phyloP scores from a whole-genome alignment of 2,329 filamentous ascomycete genomes.

The Fusarium zealandicum region DNA sequence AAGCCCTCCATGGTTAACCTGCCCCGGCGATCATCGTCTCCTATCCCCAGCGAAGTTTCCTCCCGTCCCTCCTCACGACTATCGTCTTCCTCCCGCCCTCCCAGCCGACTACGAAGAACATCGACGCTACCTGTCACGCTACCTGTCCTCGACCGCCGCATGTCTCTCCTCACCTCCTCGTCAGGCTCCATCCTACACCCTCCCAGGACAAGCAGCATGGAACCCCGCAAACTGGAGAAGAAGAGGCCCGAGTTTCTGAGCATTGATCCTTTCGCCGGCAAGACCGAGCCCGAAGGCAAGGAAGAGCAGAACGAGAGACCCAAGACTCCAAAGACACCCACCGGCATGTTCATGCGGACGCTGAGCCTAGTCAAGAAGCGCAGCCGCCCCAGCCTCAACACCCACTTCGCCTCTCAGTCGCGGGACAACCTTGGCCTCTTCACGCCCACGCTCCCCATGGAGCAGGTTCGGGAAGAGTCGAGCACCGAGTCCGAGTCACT shows the following conservation, averaged over 20 bases:
- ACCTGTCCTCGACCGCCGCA: constrained; percentile 44
- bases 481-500: constrained; percentile 33
- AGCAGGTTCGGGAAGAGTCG: constrained; percentile 46
- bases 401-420: constrained; percentile 45
- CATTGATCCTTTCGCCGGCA: constrained; percentile 61
- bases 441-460: constrained; percentile 42
- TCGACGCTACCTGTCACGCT: constrained; percentile 47
- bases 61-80: constrained; percentile 36
- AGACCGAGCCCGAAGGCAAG: constrained; percentile 41
- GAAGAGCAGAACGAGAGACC: constrained; percentile 43
- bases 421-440: constrained; percentile 44
- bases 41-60: constrained; percentile 46
- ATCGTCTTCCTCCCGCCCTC: constrained; percentile 27
- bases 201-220: constrained; percentile 55
- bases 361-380: constrained; percentile 63
- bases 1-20: constrained; percentile 66
- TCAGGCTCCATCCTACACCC: constrained; percentile 47
- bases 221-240: constrained; percentile 46
- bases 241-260: constrained; percentile 58
- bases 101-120: constrained; percentile 41
- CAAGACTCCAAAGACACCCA: constrained; percentile 52
- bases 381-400: constrained; percentile 58
- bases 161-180: constrained; percentile 46
- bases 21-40: constrained; percentile 54
- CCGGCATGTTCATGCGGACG: constrained; percentile 60